Conservation (phyloP, 768 basidiomycete species). For the Mrakia frigida region DNA sequence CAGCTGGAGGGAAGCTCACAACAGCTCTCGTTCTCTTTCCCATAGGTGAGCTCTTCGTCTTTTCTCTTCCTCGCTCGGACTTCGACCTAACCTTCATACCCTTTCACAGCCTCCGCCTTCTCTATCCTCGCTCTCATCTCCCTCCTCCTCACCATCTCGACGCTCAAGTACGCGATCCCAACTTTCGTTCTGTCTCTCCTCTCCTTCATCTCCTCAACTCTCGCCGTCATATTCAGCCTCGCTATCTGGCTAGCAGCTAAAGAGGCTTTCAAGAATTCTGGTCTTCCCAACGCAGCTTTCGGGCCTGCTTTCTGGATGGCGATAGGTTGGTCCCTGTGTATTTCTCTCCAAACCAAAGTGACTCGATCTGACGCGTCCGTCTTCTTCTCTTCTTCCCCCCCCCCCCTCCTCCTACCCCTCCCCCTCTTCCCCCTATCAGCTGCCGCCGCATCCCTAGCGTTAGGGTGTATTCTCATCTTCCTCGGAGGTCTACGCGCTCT, state of each 20-base stretch:
- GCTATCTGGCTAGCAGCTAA: not conserved
- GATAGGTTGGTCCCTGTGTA: not conserved
- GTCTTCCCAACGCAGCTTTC: not conserved
- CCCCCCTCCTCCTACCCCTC: not conserved
- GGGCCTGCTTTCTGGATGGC: slow-evolving; percentile 4
- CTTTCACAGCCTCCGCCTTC: not conserved
- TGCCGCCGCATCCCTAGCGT: not conserved
- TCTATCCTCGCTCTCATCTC: slow-evolving; percentile 3
- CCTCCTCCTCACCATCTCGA: not conserved
- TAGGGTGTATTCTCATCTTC: not conserved
- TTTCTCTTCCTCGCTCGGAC: not conserved
- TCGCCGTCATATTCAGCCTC: not conserved
- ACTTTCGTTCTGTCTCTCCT: not conserved
- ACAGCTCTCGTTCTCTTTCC: not conserved
- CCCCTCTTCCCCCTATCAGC: not conserved
- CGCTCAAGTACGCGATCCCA: not conserved
- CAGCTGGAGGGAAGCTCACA: not conserved
- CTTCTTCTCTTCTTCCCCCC: not conserved
- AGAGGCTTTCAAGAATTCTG: not conserved
- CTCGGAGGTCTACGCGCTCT: not conserved
- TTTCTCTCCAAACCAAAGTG: not conserved
- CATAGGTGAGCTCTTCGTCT: not conserved
- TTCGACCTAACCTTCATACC: not conserved
- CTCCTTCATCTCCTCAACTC: not conserved
- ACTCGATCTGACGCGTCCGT: too few species aligned